Percentiles rank a stretch among this genome's conserved stretches.
These are phyloP conservation scores for Diplodia corticola DNA, from an alignment of 2,329 filamentous ascomycete species.

Conservation along the genomic window DNA sequence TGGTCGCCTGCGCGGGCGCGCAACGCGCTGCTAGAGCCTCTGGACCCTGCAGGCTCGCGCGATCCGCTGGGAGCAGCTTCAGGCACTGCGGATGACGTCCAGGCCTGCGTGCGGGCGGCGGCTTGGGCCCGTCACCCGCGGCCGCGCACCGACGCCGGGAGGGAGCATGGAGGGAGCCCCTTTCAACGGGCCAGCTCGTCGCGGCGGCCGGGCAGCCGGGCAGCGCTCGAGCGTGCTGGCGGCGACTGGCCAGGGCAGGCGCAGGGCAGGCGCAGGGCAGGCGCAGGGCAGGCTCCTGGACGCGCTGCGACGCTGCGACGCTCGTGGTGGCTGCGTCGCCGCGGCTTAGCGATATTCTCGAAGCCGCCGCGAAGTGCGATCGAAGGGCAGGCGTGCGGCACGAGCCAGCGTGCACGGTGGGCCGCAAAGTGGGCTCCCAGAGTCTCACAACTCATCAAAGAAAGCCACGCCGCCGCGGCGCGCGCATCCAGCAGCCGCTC, in stretches of 20 bases:
- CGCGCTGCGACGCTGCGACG: constrained; percentile 1
- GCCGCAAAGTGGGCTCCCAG: constrained; percentile 8
- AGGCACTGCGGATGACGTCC: constrained; percentile 1
- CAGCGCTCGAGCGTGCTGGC: neutral
- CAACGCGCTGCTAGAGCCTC: neutral
- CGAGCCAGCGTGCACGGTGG: constrained; percentile 9
- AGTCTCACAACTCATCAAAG: constrained; percentile 8
- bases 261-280: constrained; percentile 7
- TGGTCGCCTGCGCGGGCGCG: neutral
- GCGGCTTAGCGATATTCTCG: neutral
- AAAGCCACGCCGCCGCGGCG: neutral
- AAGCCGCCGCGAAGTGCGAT: constrained; percentile 1
- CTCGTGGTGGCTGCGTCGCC: constrained; percentile 6
- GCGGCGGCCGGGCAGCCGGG: neutral
- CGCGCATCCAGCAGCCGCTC: neutral
- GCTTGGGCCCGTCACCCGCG: neutral
- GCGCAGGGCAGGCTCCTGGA: constrained; percentile 4
- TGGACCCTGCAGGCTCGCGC: constrained; percentile 1
- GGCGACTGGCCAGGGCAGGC: constrained; percentile 3
- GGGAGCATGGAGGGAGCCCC: constrained; percentile 12
- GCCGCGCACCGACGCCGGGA: neutral
- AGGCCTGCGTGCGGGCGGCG: neutral
- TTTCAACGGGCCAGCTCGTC: neutral
- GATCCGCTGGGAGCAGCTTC: neutral
- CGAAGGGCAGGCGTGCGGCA: constrained; percentile 3